Percentiles rank a stretch among this genome's conserved stretches.
Conservation (phyloP, 2,329 filamentous ascomycete genomes). For the Ascochyta viciae-villosae region DNA sequence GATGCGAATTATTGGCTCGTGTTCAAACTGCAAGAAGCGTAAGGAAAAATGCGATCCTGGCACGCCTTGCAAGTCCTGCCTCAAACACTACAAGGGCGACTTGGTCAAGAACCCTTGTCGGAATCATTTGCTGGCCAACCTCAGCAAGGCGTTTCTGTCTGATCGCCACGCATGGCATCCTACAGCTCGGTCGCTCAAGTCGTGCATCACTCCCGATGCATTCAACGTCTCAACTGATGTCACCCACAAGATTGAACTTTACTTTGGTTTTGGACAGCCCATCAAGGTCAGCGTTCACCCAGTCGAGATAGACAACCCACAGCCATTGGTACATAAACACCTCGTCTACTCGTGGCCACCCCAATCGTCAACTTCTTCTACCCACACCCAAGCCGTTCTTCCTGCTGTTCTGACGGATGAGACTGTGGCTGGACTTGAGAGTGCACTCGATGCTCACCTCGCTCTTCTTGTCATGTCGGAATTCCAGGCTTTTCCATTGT, state of each 20-base stretch:
- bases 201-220: slow-evolving; percentile 28
- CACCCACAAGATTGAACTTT: slow-evolving; percentile 40
- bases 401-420: slow-evolving; percentile 41
- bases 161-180: slow-evolving; percentile 47
- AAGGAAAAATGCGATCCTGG: slow-evolving; percentile 51
- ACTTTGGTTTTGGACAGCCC: slow-evolving; percentile 44
- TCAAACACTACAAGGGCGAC: slow-evolving; percentile 48
- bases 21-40: slow-evolving; percentile 46
- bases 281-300: slow-evolving; percentile 37
- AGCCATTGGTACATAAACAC: slow-evolving; percentile 41
- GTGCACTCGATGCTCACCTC: slow-evolving; percentile 41
- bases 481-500: slow-evolving; percentile 47
- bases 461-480: slow-evolving; percentile 39
- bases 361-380: slow-evolving; percentile 15
- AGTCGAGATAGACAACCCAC: slow-evolving; percentile 28
- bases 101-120: slow-evolving; percentile 48
- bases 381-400: slow-evolving; percentile 42
- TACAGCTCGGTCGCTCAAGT: slow-evolving; percentile 36
- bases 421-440: slow-evolving; percentile 25
- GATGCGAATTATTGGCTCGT: slow-evolving; percentile 47
- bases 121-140: slow-evolving; percentile 38
- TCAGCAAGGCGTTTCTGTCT: slow-evolving; percentile 40
- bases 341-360: slow-evolving; percentile 49
- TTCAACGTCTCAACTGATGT: slow-evolving; percentile 26
- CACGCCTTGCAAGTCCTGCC: slow-evolving; percentile 48